Evolutionary conservation across 208 protist genomes (phyloP), one percentile per base, ranked within the genome.

Genomic region (Endotrypanum monterogeii): DNA sequence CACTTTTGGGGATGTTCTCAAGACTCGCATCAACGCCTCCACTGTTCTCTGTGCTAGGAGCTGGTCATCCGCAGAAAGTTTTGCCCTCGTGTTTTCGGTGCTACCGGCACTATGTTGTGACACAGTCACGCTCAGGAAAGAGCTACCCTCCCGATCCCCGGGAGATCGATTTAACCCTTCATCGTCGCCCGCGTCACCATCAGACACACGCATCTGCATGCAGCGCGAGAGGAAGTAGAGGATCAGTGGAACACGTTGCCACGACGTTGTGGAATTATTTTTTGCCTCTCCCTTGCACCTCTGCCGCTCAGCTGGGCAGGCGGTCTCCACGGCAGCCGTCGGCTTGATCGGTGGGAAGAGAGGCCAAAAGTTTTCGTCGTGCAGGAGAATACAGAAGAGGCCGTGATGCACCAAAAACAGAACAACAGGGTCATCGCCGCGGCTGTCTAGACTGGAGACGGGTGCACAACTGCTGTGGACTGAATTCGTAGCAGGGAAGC

Each of bases 381-480:
- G 61, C 55, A 91, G 80, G 35, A 91, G 35, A 18, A 83, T 74
- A 44, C 74, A 68, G 52, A 87, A 84, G 25, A 91, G 73, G 9
- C 83, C 86, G 46, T 78, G 73, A 57, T 82, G 75, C 18, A 91
- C 70, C 28, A 91, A 73, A 32, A 79, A 70, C 20, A 74, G 60
- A 57, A 84, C 46, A 30, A 76, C 37, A 37, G 39, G 51, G 58
- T 77, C 58, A 55, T 71, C 54, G 3, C 73, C 52, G 3, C 25
- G 46, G 14, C 67, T 67, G 7, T 12, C 51, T 35, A 20, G 6
- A 46, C 51, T 14, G 7, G 69, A 16, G 35, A 46, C 20, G 25
- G 25, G 14, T 8, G 58, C 25, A 51, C 46, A n/a, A 48, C 62
- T 25, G 71, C 28, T 37, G 70, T 50, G n/a, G 32, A 30, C 41